phyloP scores from a whole-genome alignment of 805 yeast genomes.

The Yarrowia deformans region DNA sequence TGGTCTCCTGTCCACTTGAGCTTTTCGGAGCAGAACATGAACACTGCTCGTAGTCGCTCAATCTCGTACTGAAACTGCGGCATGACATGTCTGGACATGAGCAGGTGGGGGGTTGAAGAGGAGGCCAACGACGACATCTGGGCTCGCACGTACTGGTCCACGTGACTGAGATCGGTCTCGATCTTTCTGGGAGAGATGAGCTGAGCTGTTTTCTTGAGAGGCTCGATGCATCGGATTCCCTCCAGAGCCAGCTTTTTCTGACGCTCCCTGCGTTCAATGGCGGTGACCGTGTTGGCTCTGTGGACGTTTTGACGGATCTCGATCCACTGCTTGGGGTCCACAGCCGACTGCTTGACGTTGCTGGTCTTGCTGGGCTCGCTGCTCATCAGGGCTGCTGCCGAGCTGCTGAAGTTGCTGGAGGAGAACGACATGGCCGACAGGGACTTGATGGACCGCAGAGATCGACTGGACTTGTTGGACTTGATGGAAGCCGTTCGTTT shows the following conservation, averaged over 20 bases:
- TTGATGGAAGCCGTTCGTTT: slow-evolving; percentile 23
- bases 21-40: slow-evolving; percentile 66
- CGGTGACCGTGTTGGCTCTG: slow-evolving; percentile 73
- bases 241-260: slow-evolving; percentile 52
- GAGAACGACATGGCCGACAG: slow-evolving; percentile 41
- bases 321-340: slow-evolving; percentile 54
- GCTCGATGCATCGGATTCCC: slow-evolving; percentile 28
- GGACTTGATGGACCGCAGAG: slow-evolving; percentile 43
- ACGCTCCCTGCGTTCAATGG: slow-evolving; percentile 72
- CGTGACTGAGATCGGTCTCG: slow-evolving; percentile 20
- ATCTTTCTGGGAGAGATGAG: slow-evolving; percentile 18
- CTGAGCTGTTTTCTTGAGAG: slow-evolving; percentile 18
- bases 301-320: slow-evolving; percentile 66
- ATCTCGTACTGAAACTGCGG: slow-evolving; percentile 56
- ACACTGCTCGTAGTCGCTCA: slow-evolving; percentile 72
- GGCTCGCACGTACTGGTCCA: slow-evolving; percentile 23
- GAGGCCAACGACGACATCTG: slow-evolving; percentile 33
- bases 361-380: slow-evolving; percentile 24
- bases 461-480: slow-evolving; percentile 10
- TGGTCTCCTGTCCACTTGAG: slow-evolving; percentile 54
- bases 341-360: slow-evolving; percentile 29
- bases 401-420: not conserved
- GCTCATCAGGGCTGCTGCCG: not conserved
- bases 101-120: slow-evolving; percentile 22
- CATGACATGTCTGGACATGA: slow-evolving; percentile 28